These are phyloP conservation scores for Globisporangium nodosum DNA, from an alignment of 352 stramenopile genomes.

Conservation along the genomic window DNA sequence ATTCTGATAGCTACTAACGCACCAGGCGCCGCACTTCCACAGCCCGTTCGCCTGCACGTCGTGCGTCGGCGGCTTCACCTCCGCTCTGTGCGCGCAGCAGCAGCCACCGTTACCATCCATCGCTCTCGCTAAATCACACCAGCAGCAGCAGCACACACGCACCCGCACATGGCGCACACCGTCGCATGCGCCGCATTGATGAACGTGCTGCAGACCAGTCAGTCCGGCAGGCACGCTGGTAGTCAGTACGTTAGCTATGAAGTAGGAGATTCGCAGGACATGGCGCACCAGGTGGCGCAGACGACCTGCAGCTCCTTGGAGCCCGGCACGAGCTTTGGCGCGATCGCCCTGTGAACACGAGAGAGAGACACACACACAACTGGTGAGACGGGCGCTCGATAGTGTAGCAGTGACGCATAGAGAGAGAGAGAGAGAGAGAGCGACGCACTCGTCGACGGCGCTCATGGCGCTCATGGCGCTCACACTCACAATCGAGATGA, in stretches of 20 bases:
- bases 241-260: neutral
- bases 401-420: neutral
- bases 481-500: too few species aligned
- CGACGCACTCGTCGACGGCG: constrained; percentile 3
- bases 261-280: neutral
- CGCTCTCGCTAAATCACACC: too few species aligned
- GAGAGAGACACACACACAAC: neutral
- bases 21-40: constrained; percentile 77
- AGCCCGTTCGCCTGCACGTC: constrained; percentile 60
- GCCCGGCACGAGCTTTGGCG: constrained; percentile 54
- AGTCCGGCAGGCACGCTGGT: too few species aligned
- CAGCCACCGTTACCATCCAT: too few species aligned
- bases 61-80: constrained; percentile 61
- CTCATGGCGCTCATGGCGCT: neutral
- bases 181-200: constrained; percentile 52
- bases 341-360: constrained; percentile 16
- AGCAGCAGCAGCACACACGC: constrained; percentile 8
- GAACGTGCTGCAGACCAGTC: constrained; percentile 41
- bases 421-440: neutral
- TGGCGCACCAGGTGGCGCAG: constrained; percentile 46
- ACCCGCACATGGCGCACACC: constrained; percentile 72
- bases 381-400: neutral
- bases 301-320: constrained; percentile 48
- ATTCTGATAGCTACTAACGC: constrained; percentile 1
- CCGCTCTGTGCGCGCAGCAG: constrained; percentile 19